Percentiles rank a stretch among this genome's conserved stretches.
phyloP scores from a whole-genome alignment of 2,329 filamentous ascomycete species.

The Calonectria honghensis region DNA sequence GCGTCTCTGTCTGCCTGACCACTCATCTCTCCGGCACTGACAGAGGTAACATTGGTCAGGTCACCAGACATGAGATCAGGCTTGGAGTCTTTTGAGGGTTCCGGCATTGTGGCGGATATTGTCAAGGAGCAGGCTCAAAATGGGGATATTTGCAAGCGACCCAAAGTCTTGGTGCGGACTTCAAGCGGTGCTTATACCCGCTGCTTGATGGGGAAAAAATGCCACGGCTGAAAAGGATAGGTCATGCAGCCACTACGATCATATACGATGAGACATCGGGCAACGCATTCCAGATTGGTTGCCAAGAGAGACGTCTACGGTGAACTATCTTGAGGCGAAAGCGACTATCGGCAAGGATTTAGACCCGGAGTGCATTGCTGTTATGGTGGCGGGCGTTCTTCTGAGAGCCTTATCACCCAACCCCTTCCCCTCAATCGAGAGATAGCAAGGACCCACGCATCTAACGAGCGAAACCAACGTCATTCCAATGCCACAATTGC shows the following conservation, averaged over 20 bases:
- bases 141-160: not conserved
- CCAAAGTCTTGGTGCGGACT: not conserved
- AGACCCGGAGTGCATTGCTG: not conserved
- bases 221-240: not conserved
- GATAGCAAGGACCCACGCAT: conserved; percentile 7
- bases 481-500: not conserved
- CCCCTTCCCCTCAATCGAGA: conserved; percentile 4
- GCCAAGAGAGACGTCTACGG: not conserved
- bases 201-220: not conserved
- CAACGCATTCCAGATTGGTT: not conserved
- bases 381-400: not conserved
- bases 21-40: conserved; percentile 5
- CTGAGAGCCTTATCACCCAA: conserved; percentile 10
- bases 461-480: conserved; percentile 1
- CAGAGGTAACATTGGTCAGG: not conserved
- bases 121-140: not conserved
- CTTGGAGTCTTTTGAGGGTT: conserved; percentile 14
- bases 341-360: conserved; percentile 6
- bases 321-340: not conserved
- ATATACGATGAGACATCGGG: not conserved
- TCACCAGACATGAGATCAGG: conserved; percentile 15
- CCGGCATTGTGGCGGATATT: conserved; percentile 12
- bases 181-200: not conserved
- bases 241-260: not conserved
- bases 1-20: not conserved